A percentile compares a stretch with the other conserved stretches of the same genome.
phyloP scores from a whole-genome alignment of 768 basidiomycete genomes.

The Boletellus emodensis region DNA sequence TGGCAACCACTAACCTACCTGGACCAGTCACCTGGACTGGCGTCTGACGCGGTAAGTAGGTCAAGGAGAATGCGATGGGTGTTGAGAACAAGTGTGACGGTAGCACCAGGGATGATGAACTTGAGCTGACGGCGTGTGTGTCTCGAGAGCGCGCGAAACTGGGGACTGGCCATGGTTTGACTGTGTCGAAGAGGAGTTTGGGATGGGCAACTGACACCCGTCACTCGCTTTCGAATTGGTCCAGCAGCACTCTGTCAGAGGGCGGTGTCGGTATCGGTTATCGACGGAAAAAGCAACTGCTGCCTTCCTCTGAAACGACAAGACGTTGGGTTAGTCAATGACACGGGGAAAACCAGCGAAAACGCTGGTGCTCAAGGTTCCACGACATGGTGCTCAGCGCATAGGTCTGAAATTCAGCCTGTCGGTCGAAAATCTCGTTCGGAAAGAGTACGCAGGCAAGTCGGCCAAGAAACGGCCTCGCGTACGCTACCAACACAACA shows the following conservation, averaged over 20 bases:
- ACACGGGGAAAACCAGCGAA: conserved; percentile 47
- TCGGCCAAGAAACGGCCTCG: conserved; percentile 39
- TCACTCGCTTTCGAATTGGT: conserved; percentile 1
- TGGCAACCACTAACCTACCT: conserved; percentile 34
- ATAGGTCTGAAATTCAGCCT: conserved; percentile 59
- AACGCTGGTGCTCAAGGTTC: conserved; percentile 60
- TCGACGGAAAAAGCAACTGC: neutral
- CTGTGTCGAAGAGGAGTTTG: neutral
- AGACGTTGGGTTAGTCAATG: conserved; percentile 14
- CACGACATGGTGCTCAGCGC: conserved; percentile 70
- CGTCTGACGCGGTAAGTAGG: conserved; percentile 30
- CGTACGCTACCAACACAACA: conserved; percentile 51
- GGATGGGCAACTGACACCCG: conserved; percentile 8
- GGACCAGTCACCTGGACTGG: conserved; percentile 45
- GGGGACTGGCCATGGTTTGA: conserved; percentile 18
- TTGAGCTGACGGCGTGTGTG: conserved; percentile 70
- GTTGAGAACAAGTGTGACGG: conserved; percentile 57
- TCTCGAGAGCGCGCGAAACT: conserved; percentile 28
- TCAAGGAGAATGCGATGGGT: conserved; percentile 49
- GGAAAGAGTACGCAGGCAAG: conserved; percentile 43
- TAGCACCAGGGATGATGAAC: conserved; percentile 68
- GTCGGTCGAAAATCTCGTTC: conserved; percentile 56
- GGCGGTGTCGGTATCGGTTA: too few relatives aligned
- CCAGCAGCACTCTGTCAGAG: neutral
- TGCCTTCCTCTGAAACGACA: neutral